These are phyloP conservation scores for Erigeron philadelphicus DNA, from an alignment of 140 eudicot genomes.

Conservation along the genomic window DNA sequence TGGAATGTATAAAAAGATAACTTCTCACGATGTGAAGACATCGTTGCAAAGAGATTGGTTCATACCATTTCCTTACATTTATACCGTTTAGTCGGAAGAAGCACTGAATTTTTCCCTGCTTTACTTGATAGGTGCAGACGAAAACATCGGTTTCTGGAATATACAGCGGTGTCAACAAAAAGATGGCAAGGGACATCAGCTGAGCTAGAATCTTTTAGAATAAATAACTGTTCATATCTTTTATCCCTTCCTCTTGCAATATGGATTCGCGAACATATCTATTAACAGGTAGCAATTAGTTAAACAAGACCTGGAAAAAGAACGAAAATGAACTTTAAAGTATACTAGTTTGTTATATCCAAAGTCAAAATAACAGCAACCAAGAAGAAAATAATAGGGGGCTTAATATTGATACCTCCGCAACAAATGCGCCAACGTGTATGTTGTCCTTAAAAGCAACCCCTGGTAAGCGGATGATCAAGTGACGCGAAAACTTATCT, in stretches of 20 bases:
- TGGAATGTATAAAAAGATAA: neutral
- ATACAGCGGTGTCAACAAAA: slow-evolving; percentile 94
- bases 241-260: slow-evolving; percentile 47
- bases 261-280: slow-evolving; percentile 73
- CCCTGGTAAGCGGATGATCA: slow-evolving; percentile 70
- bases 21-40: slow-evolving; percentile 13
- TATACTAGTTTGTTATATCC: slow-evolving; percentile 21
- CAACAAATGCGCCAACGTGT: slow-evolving; percentile 88
- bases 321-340: neutral
- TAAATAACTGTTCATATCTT: slow-evolving; percentile 51
- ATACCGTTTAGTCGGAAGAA: slow-evolving; percentile 76
- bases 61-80: slow-evolving; percentile 88
- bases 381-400: neutral
- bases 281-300: slow-evolving; percentile 16
- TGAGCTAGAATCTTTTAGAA: slow-evolving; percentile 66
- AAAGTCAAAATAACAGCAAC: neutral
- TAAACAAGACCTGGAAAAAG: slow-evolving; percentile 11
- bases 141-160: slow-evolving; percentile 89
- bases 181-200: slow-evolving; percentile 44
- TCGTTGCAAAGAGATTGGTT: slow-evolving; percentile 19
- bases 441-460: slow-evolving; percentile 82
- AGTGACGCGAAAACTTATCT: slow-evolving; percentile 92
- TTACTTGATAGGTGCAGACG: slow-evolving; percentile 82
- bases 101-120: slow-evolving; percentile 84
- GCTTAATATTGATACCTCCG: slow-evolving; percentile 52